phyloP scores from a whole-genome alignment of 192 early-diverging fungal genomes.

The Borealophlyctis nickersoniae region DNA sequence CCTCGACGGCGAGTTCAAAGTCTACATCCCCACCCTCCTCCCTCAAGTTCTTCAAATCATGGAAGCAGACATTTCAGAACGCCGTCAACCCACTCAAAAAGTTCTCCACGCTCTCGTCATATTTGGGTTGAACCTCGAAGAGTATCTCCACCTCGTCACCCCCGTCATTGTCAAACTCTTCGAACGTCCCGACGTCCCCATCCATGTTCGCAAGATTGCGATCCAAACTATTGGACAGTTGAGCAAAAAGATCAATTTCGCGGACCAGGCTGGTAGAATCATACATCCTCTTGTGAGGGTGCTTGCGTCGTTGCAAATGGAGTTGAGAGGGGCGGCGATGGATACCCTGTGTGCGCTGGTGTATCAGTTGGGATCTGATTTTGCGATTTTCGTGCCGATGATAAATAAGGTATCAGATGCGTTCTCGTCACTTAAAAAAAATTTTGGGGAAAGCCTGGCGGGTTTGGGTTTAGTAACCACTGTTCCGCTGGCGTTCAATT shows the following conservation, averaged over 20 bases:
- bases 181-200: constrained; percentile 66
- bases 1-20: constrained; percentile 84
- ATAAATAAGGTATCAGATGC: constrained; percentile 66
- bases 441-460: too few relatives aligned
- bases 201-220: constrained; percentile 57
- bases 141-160: constrained; percentile 87
- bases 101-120: constrained; percentile 75
- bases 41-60: constrained; percentile 83
- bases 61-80: constrained; percentile 71
- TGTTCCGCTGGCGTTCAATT: constrained; percentile 5
- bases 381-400: constrained; percentile 82
- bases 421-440: too few relatives aligned
- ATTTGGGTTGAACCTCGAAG: constrained; percentile 85
- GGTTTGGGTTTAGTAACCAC: too few relatives aligned
- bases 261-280: constrained; percentile 82
- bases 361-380: constrained; percentile 81
- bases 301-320: constrained; percentile 46
- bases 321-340: constrained; percentile 66
- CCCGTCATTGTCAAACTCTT: constrained; percentile 78
- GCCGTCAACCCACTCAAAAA: constrained; percentile 57
- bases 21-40: constrained; percentile 74
- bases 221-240: constrained; percentile 71
- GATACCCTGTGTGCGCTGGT: constrained; percentile 78
- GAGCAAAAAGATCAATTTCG: constrained; percentile 74
- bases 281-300: constrained; percentile 81